phyloP scores from a whole-genome alignment of 1,284 basidiomycete species.

The Kwoniella shivajii region DNA sequence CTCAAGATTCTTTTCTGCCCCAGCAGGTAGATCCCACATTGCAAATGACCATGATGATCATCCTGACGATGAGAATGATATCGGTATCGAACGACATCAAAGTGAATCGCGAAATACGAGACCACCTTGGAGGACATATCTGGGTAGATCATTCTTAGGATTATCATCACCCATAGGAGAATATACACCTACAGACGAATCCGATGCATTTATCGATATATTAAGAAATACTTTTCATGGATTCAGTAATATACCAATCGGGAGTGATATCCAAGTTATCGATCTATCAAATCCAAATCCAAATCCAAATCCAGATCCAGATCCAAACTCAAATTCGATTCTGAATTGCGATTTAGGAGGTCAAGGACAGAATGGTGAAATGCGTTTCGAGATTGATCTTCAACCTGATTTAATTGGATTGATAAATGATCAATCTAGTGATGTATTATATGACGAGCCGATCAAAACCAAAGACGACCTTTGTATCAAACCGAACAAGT shows the following conservation, averaged over 20 bases:
- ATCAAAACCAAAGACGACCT: background rate
- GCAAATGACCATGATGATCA: background rate
- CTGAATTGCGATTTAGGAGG: too few species aligned
- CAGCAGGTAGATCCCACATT: background rate
- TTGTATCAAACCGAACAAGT: background rate
- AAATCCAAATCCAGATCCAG: too few species aligned
- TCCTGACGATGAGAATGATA: background rate
- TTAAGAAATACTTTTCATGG: conserved; percentile 15
- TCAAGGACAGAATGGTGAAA: background rate
- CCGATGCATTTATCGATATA: conserved; percentile 13
- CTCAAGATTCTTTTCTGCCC: background rate
- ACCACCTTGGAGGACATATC: conserved; percentile 24
- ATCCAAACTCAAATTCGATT: too few species aligned
- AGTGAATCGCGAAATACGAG: background rate
- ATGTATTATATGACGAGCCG: conserved; percentile 19
- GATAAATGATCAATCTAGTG: background rate
- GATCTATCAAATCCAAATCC: conserved; percentile 1
- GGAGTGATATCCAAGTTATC: conserved; percentile 14
- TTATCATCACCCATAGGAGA: conserved; percentile 17
- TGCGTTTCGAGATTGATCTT: conserved; percentile 13
- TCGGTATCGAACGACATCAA: background rate
- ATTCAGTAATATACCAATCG: conserved; percentile 20
- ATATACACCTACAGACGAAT: conserved; percentile 13
- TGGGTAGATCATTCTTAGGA: conserved; percentile 21
- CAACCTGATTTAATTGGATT: background rate